Evolutionary conservation across 352 stramenopile genomes (phyloP), one percentile per base, ranked within the genome.

Genomic region (Phytopythium delawarense): DNA sequence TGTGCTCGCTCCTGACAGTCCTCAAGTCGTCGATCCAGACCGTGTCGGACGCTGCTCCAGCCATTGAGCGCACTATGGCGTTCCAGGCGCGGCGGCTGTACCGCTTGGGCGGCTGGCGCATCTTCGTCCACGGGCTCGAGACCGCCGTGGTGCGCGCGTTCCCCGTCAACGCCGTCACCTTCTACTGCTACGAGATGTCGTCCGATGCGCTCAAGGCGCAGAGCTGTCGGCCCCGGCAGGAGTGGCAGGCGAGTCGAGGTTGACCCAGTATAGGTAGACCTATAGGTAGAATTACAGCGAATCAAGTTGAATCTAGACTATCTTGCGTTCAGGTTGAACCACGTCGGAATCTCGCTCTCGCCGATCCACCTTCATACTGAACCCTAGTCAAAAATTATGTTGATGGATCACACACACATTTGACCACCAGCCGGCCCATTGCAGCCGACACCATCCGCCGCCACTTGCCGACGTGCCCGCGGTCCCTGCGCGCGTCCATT

Each of bases 21-120:
- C 75, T 96, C 65, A 96, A 96, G 63, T 92, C 84, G 50, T 87
- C 79, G 25, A 93, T 96, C 40, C 87, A 96, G 70, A 92, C 81
- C 39, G 63, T 91, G 4, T 69, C 87, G 7, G 78, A 91, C 30
- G 62, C 80, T 34, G 74, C 85, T 21, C 69, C 71, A 8, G 62
- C 70, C 0, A 64, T 79, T 9, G 87, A 94, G 56, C 73, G 80
- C 64, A 90, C 76, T 54, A 93, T 93, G 15, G 70, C 72, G 44
- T 91, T 88, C 58, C 87, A 96, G 62, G 68, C 73, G 44, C 65
- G 79, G 46, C 75, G 76, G 61, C 73, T 96, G 16, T 92, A 90
- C 67, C 66, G 65, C 2, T 70, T 87, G 46, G 81, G 84, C 28
- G 87, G 87, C 7, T 77, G 71, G 66, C 70, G 71, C 30, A 84